These are phyloP conservation scores for Cyberlindnera suaveolens DNA, from an alignment of 805 yeast genomes.

Conservation along the genomic window DNA sequence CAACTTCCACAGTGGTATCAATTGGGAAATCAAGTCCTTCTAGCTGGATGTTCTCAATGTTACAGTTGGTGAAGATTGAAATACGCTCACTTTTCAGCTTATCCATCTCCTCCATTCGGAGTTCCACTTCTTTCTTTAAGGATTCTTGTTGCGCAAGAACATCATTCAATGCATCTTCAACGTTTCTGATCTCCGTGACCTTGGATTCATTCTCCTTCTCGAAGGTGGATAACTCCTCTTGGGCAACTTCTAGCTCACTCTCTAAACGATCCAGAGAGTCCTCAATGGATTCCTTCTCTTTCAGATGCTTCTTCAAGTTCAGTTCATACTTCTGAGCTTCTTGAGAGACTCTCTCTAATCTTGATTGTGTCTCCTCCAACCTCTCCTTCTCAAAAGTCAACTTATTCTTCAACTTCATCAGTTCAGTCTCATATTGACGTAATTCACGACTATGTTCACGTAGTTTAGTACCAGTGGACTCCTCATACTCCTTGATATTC, in stretches of 20 bases:
- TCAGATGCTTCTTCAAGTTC: conserved; percentile 27
- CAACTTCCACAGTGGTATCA: conserved; percentile 42
- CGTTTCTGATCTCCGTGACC: conserved; percentile 27
- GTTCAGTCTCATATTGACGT: conserved; percentile 54
- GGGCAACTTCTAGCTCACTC: conserved; percentile 34
- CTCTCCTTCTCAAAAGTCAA: conserved; percentile 61
- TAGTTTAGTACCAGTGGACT: conserved; percentile 51
- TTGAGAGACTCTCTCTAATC: conserved; percentile 38
- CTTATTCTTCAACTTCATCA: conserved; percentile 54
- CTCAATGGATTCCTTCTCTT: conserved; percentile 27
- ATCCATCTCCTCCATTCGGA: conserved; percentile 47
- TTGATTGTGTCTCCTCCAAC: conserved; percentile 39
- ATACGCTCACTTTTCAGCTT: conserved; percentile 49
- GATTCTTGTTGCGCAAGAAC: conserved; percentile 20
- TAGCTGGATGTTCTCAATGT: conserved; percentile 62
- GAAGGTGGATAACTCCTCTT: conserved; percentile 29
- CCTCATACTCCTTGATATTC: conserved; percentile 63
- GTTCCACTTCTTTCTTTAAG: conserved; percentile 29
- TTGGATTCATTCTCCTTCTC: conserved; percentile 27
- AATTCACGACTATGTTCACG: conserved; percentile 55
- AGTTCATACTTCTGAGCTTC: conserved; percentile 33
- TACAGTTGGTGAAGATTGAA: conserved; percentile 61
- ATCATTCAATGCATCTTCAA: conserved; percentile 48
- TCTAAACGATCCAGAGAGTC: conserved; percentile 32
- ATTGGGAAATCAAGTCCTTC: conserved; percentile 39